Evolutionary conservation across 768 basidiomycete species (phyloP).

Genomic region (Trametes meyenii): DNA sequence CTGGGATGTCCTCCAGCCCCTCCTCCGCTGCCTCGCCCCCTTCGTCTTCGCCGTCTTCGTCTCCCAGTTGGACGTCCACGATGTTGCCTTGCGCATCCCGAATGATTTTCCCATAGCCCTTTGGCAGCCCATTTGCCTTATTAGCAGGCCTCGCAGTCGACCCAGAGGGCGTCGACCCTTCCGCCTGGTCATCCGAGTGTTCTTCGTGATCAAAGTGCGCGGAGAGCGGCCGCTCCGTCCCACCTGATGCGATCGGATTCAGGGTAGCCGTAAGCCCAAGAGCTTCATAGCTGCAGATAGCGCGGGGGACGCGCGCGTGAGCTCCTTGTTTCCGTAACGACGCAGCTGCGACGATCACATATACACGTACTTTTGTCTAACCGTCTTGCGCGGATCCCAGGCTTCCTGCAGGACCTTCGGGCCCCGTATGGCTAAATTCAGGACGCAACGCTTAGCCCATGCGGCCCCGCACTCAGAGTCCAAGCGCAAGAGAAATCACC

Average conservation of each 20-base stretch:
- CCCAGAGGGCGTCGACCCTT: conserved; percentile 24
- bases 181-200: conserved; percentile 21
- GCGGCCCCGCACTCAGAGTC: conserved; percentile 2
- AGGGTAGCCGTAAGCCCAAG: conserved; percentile 74
- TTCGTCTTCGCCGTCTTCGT: conserved; percentile 54
- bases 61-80: conserved; percentile 65
- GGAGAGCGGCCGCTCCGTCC: conserved; percentile 50
- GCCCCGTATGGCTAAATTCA: conserved; percentile 67
- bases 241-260: conserved; percentile 70
- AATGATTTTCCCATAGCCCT: conserved; percentile 79
- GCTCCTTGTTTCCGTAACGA: conserved; percentile 17
- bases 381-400: conserved; percentile 88
- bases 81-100: conserved; percentile 80
- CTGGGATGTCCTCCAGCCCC: conserved; percentile 45
- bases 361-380: conserved; percentile 82
- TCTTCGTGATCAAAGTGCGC: conserved; percentile 21
- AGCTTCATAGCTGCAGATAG: conserved; percentile 64
- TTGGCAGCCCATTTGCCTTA: conserved; percentile 41
- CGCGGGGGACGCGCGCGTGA: conserved; percentile 10
- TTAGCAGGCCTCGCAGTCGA: background rate
- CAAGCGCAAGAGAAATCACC: conserved; percentile 33
- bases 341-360: conserved; percentile 9
- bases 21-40: conserved; percentile 20
- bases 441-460: conserved; percentile 23
- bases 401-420: conserved; percentile 80